These are phyloP conservation scores for Didymella exigua DNA, from an alignment of 2,329 filamentous ascomycete species.

Conservation along the genomic window DNA sequence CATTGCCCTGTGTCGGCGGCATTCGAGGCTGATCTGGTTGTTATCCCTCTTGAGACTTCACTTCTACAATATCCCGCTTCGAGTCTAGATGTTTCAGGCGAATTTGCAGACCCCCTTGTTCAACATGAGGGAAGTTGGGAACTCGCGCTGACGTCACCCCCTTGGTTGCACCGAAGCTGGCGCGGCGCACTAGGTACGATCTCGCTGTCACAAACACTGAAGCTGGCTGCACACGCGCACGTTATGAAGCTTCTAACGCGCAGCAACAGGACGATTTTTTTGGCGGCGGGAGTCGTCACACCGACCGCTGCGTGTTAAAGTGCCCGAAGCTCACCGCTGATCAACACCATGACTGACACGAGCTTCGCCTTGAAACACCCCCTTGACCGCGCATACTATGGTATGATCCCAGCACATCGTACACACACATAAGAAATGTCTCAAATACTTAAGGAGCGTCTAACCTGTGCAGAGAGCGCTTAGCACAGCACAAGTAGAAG, in stretches of 20 bases:
- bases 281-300: too few relatives aligned
- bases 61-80: too few relatives aligned
- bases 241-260: background rate
- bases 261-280: too few relatives aligned
- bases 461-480: background rate
- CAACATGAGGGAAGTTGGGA: background rate
- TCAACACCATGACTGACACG: background rate
- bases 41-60: too few relatives aligned
- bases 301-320: background rate
- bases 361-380: constrained; percentile 6
- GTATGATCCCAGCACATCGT: background rate
- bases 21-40: background rate
- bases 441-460: background rate
- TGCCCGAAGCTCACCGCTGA: background rate
- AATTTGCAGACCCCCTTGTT: too few relatives aligned
- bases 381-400: constrained; percentile 6
- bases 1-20: background rate
- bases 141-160: constrained; percentile 3
- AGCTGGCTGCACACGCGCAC: background rate
- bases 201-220: background rate
- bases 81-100: too few relatives aligned
- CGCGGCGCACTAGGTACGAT: background rate
- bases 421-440: background rate
- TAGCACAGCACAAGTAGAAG: background rate
- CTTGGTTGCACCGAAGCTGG: background rate